A percentile compares a stretch with the other conserved stretches of the same genome.
These are phyloP conservation scores for Aspergillus texensis DNA, from an alignment of 2,329 filamentous ascomycete genomes.

Conservation along the genomic window DNA sequence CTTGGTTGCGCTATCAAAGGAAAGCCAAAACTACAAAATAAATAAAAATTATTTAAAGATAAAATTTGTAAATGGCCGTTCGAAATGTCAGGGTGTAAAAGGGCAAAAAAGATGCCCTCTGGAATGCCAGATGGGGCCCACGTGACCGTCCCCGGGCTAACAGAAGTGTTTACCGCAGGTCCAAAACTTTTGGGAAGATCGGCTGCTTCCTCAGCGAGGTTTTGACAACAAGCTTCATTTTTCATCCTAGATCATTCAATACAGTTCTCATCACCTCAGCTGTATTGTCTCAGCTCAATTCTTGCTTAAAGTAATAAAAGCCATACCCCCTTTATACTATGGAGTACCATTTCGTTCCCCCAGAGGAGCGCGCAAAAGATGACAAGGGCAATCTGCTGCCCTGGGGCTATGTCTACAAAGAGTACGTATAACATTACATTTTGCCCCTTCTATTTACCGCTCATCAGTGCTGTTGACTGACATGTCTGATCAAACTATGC, in stretches of 20 bases:
- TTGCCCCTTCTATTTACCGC: too few relatives aligned
- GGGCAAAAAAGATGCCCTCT: not conserved
- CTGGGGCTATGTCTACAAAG: conserved; percentile 65
- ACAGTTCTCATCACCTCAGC: not conserved
- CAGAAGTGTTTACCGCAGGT: conserved; percentile 25
- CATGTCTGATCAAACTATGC: not conserved
- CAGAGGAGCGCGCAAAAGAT: conserved; percentile 63
- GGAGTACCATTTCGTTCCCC: conserved; percentile 68
- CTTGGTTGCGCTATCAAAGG: not conserved
- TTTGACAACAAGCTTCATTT: not conserved
- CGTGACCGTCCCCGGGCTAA: conserved; percentile 28
- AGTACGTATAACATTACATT: conserved; percentile 50
- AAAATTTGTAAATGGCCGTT: too few relatives aligned
- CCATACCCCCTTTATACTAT: conserved; percentile 38
- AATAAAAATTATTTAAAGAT: not conserved
- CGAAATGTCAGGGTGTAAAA: too few relatives aligned
- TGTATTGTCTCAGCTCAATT: not conserved
- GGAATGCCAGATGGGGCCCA: conserved; percentile 6
- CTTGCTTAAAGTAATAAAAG: not conserved
- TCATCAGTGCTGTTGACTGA: not conserved
- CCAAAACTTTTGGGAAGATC: conserved; percentile 25
- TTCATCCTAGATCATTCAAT: not conserved
- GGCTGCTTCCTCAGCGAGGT: conserved; percentile 1
- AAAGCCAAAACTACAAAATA: not conserved
- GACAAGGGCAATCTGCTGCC: conserved; percentile 61